Conservation (phyloP, 495 filamentous ascomycete genomes). For the Trichodelitschia bisporula region DNA sequence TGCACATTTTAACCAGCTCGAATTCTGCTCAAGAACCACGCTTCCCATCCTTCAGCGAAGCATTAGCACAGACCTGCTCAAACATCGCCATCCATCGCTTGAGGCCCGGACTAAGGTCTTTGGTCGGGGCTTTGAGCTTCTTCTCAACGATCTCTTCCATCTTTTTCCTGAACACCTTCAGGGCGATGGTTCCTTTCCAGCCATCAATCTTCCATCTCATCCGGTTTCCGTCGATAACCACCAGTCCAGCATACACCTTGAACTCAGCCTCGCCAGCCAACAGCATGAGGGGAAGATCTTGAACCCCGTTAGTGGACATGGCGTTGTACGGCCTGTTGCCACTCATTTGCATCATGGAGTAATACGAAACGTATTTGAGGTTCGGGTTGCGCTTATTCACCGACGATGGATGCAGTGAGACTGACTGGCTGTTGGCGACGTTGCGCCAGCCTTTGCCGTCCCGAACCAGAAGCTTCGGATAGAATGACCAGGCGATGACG, state of each 20-base stretch:
- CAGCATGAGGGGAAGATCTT: conserved; percentile 58
- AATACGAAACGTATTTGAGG: conserved; percentile 69
- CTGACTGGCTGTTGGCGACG: conserved; percentile 66
- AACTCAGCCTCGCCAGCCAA: conserved; percentile 73
- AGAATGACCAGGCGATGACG: conserved; percentile 78
- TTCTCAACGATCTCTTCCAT: no score
- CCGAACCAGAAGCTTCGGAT: conserved; percentile 68
- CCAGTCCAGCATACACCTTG: conserved; percentile 65
- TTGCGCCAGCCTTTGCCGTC: conserved; percentile 85
- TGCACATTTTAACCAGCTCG: no score
- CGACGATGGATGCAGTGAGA: conserved; percentile 60
- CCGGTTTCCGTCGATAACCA: conserved; percentile 65
- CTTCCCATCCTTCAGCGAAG: no score
- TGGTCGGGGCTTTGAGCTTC: no score
- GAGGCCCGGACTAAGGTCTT: no score
- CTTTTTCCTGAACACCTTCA: conserved; percentile 73
- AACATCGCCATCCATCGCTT: no score
- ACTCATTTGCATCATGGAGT: conserved; percentile 84
- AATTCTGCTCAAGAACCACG: no score
- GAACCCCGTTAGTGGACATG: conserved; percentile 63
- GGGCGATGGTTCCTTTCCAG: conserved; percentile 70
- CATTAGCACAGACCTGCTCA: no score
- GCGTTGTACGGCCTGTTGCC: conserved; percentile 61
- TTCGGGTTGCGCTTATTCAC: conserved; percentile 51
- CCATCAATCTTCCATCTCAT: conserved; percentile 69